A percentile compares a stretch with the other conserved stretches of the same genome.
phyloP scores from a whole-genome alignment of 495 filamentous ascomycete genomes.

The Hypomontagnella submonticulosa region DNA sequence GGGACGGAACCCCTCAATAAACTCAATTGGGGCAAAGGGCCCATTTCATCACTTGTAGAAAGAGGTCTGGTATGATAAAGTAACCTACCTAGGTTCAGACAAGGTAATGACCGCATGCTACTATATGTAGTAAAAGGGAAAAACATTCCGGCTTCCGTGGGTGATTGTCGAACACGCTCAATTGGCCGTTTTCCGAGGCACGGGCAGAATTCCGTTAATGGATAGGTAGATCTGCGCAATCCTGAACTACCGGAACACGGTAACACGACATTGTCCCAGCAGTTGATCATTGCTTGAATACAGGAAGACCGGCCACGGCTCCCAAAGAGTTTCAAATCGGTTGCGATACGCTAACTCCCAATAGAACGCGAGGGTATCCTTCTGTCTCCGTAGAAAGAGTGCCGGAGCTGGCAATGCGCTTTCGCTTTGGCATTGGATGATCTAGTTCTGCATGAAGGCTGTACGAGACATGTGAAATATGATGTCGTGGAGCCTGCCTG shows the following conservation, averaged over 20 bases:
- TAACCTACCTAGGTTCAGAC: slow-evolving; percentile 7
- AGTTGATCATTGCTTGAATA: slow-evolving; percentile 40
- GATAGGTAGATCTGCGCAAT: slow-evolving; percentile 35
- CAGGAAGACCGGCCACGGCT: slow-evolving; percentile 41
- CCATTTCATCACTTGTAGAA: slow-evolving; percentile 29
- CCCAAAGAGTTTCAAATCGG: slow-evolving; percentile 33
- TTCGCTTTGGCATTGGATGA: slow-evolving; percentile 12
- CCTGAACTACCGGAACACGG: slow-evolving; percentile 11
- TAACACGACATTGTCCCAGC: slow-evolving; percentile 25
- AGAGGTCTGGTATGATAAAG: slow-evolving; percentile 13
- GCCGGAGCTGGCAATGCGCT: slow-evolving; percentile 11
- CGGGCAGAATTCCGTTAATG: slow-evolving; percentile 24
- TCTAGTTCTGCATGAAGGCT: slow-evolving; percentile 16
- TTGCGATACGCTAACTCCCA: slow-evolving; percentile 16
- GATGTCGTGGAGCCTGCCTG: slow-evolving; percentile 27
- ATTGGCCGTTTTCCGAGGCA: slow-evolving; percentile 26
- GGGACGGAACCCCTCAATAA: slow-evolving; percentile 37
- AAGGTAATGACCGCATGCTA: slow-evolving; percentile 30
- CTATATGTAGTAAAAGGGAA: slow-evolving; percentile 31
- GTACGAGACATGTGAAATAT: slow-evolving; percentile 37
- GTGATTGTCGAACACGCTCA: slow-evolving; percentile 17
- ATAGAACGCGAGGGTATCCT: slow-evolving; percentile 2
- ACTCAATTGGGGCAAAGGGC: slow-evolving; percentile 35
- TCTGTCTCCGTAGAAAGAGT: slow-evolving; percentile 6
- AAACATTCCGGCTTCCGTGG: slow-evolving; percentile 39